phyloP scores from a whole-genome alignment of 2,329 filamentous ascomycete genomes.

The Calonectria pseudoturangicola region DNA sequence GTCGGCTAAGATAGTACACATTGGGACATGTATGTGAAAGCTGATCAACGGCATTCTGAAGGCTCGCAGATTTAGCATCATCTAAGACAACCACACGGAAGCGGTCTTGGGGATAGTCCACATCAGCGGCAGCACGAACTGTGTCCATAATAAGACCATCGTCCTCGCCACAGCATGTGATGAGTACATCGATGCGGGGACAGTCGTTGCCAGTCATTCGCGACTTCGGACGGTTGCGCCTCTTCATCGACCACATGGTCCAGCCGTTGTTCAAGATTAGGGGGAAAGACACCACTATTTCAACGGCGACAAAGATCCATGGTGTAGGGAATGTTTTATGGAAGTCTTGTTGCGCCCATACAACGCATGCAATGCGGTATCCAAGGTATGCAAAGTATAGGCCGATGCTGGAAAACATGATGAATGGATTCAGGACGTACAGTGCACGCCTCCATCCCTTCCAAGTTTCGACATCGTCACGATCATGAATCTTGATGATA shows the following conservation, averaged over 20 bases:
- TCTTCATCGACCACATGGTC: slow-evolving; percentile 18
- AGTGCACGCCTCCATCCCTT: not conserved
- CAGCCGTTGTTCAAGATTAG: not conserved
- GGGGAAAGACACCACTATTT: not conserved
- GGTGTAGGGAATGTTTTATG: not conserved
- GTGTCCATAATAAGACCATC: slow-evolving; percentile 3
- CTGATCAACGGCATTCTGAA: not conserved
- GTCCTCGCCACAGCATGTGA: slow-evolving; percentile 11
- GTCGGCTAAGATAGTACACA: not conserved
- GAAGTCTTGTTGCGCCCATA: not conserved
- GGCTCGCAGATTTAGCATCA: not conserved
- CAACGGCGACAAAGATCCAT: not conserved
- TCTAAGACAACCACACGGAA: slow-evolving; percentile 7
- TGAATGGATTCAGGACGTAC: not conserved
- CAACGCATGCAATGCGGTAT: slow-evolving; percentile 4
- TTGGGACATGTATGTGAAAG: not conserved
- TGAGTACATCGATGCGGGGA: not conserved
- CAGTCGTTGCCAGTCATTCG: not conserved
- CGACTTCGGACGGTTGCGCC: slow-evolving; percentile 12
- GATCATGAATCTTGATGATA: slow-evolving; percentile 9
- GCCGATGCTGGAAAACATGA: not conserved
- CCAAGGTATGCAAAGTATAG: slow-evolving; percentile 3
- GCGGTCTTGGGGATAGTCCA: slow-evolving; percentile 4
- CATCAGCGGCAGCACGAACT: not conserved
- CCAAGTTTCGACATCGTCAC: not conserved